Evolutionary conservation across 192 early-diverging fungal genomes (phyloP), one percentile per base, ranked within the genome.

Genomic region (Coemansia sp.): DNA sequence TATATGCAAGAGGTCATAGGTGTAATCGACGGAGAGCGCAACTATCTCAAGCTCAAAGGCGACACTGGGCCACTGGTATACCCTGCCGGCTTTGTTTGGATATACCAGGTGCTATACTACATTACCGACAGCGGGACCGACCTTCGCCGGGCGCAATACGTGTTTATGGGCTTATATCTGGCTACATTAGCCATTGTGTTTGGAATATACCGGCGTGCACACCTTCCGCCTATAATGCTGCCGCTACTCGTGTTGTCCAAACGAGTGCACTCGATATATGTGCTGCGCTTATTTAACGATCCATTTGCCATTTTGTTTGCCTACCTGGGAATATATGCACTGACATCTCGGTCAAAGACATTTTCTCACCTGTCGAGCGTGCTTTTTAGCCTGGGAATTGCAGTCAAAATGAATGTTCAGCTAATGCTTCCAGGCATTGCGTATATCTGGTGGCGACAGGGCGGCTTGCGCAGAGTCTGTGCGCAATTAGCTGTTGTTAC

Each of bases 381-480:
- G 33, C 50, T 68, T 45, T 45, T 67, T 3, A 96, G 94, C 61
- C 41, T 90, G 1, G 91, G 87, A 0, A 61, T 96, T 3, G 91
- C 94, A 0, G 71, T 98, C 41, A 98, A 98, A 61, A 98, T 98
- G 96, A 96, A 94, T 62, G 85, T 93, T 13, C 78, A 96, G 19
- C 77, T 98, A 9, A 92, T 92, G 69, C 90, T 92, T 34, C 96
- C 96, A 0, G 94, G 87, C 0, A 88, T 88, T 53, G 93, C 89
- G 2, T 68, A 89, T 23, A 39, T 78, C 12, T 78, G 68, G 69
- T 71, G 69, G 69, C 64, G 69, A 12, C 22, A 25, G 10, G 67
- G 73, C 37, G 61, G 73, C 0, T 13, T 49, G 22, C 53, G 17
- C 7, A 15, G 46, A 22, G 59, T 47, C 1, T n/a, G 30, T 2